Percentiles rank a stretch among this genome's conserved stretches.
These are phyloP conservation scores for Urtica urens DNA, from an alignment of 306 rosid genomes.

Conservation along the genomic window DNA sequence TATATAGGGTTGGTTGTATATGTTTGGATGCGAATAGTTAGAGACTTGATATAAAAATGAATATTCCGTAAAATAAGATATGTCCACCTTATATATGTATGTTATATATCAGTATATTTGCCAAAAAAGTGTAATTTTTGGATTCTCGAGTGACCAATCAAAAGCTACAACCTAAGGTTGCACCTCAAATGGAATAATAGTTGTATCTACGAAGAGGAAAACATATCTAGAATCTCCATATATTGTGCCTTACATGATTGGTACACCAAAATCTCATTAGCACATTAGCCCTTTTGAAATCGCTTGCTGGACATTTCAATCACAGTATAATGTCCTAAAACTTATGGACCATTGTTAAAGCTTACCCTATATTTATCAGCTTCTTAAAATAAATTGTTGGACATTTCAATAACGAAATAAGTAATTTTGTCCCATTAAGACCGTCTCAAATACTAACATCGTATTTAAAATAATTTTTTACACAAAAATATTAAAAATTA, in stretches of 20 bases:
- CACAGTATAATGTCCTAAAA: not conserved
- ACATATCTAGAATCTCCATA: not conserved
- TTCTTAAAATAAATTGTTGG: not conserved
- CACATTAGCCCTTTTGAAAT: not conserved
- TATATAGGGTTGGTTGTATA: no score
- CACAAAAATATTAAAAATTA: no score
- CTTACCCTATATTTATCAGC: not conserved
- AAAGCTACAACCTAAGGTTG: constrained; percentile 1
- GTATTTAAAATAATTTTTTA: no score
- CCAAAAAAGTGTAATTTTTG: not conserved
- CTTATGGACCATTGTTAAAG: no score
- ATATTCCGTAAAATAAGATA: no score
- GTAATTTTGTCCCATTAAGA: not conserved
- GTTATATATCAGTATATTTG: not conserved
- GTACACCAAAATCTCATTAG: not conserved
- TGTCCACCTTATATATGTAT: no score
- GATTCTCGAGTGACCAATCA: constrained; percentile 2
- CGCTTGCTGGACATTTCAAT: not conserved
- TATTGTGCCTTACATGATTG: not conserved
- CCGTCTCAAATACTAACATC: no score
- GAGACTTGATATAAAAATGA: no score
- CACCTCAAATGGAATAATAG: not conserved
- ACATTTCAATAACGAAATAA: no score
- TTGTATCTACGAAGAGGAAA: not conserved
- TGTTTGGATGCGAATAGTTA: no score